Base-by-base conservation (phyloP, 768 basidiomycete species). In the Scleroderma bovista region DNA sequence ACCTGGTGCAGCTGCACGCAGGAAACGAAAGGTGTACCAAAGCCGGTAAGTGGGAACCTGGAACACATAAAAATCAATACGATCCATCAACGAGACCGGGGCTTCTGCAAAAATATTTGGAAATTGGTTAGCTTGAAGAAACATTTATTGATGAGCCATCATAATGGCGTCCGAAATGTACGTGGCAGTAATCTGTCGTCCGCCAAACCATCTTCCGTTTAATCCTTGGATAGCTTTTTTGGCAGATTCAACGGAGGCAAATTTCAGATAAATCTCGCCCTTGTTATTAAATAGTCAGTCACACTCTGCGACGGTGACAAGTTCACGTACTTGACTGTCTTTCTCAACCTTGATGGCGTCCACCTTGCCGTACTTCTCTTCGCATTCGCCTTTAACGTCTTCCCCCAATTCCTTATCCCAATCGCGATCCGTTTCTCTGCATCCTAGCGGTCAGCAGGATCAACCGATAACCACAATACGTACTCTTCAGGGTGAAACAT, bases 401-500 rank as follows among this genome's bases (percentile, higher is more conserved):
- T 97, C 93, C 47, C 84, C 89, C 41, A 99, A 85, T 51, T 98
- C 96, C 53, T 81, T 88, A 62, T 98, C 92, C 96, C 96, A 99
- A 61, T 97, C 90, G 40, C 79, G 81, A 55, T 93, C 96, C 13
- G 91, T 93, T 76, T 98, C 96, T 67, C 92, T 95, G 60, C 15
- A 52, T 50, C 52, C 20, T 31, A 1, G 51, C 59, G 54, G 49
- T 45, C 39, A 19, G 24, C 38, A 15, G 24, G 3, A 55, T 20
- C 19, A 44, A 48, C 16, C 49, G 32, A 20, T 23, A 42, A 15
- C 33, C 34, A 29, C 50, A 53, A 32, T 29, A 69, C 88, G 46
- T 62, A 95, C 93, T 96, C 90, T 69, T 91, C 93, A n/a, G 95
- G 91, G 63, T 89, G 77, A 65, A 99, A 99, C 90, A 97, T 95